phyloP scores from a whole-genome alignment of 1,284 basidiomycete species.

The Polyporus tsugae region DNA sequence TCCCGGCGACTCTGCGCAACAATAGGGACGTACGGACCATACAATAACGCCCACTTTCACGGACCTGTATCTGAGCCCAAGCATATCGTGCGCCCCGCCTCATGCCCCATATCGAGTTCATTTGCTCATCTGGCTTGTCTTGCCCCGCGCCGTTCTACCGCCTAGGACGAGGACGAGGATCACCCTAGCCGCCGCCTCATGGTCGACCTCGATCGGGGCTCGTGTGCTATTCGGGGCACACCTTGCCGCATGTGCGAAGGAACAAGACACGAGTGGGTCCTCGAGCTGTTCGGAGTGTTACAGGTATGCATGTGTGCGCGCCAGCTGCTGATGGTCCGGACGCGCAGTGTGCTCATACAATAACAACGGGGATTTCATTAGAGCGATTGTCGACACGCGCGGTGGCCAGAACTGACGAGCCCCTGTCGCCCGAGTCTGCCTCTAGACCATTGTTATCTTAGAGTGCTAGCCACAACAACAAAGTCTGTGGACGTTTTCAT shows the following conservation, averaged over 20 bases:
- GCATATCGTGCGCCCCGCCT: conserved; percentile 5
- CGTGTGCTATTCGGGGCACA: conserved; percentile 2
- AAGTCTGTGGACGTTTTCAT: not conserved
- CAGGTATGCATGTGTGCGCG: conserved; percentile 8
- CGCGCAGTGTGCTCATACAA: conserved; percentile 2
- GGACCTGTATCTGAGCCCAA: conserved; percentile 21
- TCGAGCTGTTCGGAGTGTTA: conserved; percentile 4
- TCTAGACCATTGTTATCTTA: not conserved
- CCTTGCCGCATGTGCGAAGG: not conserved
- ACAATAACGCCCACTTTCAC: conserved; percentile 23
- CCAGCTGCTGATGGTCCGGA: conserved; percentile 2
- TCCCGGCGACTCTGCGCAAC: conserved; percentile 7
- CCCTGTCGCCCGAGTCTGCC: not conserved
- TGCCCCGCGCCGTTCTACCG: not conserved
- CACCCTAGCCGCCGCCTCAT: conserved; percentile 14
- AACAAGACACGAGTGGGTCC: conserved; percentile 12
- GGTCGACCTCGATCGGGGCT: conserved; percentile 7
- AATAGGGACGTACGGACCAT: conserved; percentile 18
- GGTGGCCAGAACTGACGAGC: not conserved
- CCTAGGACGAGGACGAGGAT: conserved; percentile 14
- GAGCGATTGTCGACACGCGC: conserved; percentile 2
- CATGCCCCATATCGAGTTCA: not conserved
- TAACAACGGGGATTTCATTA: conserved; percentile 1
- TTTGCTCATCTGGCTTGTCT: not conserved
- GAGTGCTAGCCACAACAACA: not conserved